Evolutionary conservation across 805 yeast genomes (phyloP).

Genomic region (Cyberlindnera xylosilytica): DNA sequence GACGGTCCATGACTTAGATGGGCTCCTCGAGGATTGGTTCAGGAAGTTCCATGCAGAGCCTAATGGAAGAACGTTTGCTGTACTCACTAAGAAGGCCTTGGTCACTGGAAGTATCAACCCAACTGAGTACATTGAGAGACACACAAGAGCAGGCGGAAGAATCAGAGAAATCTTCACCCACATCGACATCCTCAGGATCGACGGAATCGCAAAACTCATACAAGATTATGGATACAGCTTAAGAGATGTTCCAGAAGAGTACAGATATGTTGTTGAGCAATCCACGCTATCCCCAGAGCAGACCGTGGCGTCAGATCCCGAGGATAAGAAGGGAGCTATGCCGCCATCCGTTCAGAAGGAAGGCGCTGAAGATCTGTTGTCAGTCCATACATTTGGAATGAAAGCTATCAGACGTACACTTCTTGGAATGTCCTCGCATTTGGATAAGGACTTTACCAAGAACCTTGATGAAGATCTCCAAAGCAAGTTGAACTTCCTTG

Average conservation of each 20-base stretch:
- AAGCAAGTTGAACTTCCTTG: slow-evolving; percentile 33
- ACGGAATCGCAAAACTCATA: slow-evolving; percentile 34
- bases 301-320: neutral
- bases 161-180: slow-evolving; percentile 17
- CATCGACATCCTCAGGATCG: slow-evolving; percentile 52
- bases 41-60: slow-evolving; percentile 34
- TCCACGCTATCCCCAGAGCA: slow-evolving; percentile 3
- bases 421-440: slow-evolving; percentile 41
- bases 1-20: slow-evolving; percentile 40
- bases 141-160: slow-evolving; percentile 29
- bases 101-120: slow-evolving; percentile 20
- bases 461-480: slow-evolving; percentile 33
- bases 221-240: slow-evolving; percentile 18
- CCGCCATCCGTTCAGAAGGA: slow-evolving; percentile 50
- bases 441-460: slow-evolving; percentile 28
- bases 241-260: slow-evolving; percentile 33
- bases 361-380: slow-evolving; percentile 44
- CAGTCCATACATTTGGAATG: slow-evolving; percentile 77
- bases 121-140: slow-evolving; percentile 25
- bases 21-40: slow-evolving; percentile 35
- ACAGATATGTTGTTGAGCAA: slow-evolving; percentile 28
- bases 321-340: too few relatives aligned
- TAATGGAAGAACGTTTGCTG: slow-evolving; percentile 59
- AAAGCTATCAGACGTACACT: slow-evolving; percentile 76
- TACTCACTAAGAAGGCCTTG: slow-evolving; percentile 38